A percentile compares a stretch with the other conserved stretches of the same genome.
Conservation (phyloP, 2,329 filamentous ascomycete species). For the Ophiostoma novo-ulmi region DNA sequence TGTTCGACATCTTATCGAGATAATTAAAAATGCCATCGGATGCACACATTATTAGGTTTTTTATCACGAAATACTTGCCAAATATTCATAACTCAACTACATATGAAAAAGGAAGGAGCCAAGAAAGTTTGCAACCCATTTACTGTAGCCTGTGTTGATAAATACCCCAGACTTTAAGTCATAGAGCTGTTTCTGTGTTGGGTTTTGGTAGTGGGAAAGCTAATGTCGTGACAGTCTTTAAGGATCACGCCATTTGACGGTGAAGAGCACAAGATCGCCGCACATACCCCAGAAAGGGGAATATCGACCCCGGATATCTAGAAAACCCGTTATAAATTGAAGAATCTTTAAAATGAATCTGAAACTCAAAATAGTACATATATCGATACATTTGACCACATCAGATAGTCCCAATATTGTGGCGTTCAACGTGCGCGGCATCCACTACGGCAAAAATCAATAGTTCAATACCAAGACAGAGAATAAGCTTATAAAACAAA, state of each 20-base stretch:
- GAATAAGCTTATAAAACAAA: neutral
- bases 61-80: neutral
- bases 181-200: neutral
- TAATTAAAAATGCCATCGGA: neutral
- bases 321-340: neutral
- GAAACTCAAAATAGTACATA: neutral
- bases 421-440: neutral
- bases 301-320: neutral
- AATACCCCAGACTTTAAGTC: neutral
- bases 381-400: neutral
- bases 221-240: neutral
- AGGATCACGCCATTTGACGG: neutral
- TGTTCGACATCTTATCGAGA: neutral
- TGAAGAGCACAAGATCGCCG: neutral
- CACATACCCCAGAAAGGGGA: neutral
- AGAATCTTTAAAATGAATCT: too few species aligned
- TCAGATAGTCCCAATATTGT: neutral
- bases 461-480: neutral
- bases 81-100: neutral
- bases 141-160: too few species aligned
- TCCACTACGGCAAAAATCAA: neutral
- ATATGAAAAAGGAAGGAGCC: conserved; percentile 4
- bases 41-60: too few species aligned
- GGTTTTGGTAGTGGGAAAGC: neutral
- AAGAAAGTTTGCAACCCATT: neutral